phyloP scores from a whole-genome alignment of 306 rosid genomes.

The Myrica gale region DNA sequence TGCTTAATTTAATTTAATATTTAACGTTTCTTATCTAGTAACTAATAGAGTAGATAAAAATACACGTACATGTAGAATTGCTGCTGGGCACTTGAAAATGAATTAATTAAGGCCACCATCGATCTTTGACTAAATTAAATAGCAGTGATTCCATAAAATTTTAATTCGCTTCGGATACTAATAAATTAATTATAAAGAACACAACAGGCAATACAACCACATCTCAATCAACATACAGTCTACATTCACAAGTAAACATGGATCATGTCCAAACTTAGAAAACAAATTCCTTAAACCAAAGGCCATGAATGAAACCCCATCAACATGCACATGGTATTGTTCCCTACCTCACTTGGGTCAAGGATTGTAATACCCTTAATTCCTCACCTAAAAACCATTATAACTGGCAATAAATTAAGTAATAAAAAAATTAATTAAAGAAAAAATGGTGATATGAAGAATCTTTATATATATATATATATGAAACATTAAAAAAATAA shows the following conservation, averaged over 20 bases:
- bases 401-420: conserved; percentile 4
- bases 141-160: conserved; percentile 29
- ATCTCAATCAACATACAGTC: conserved; percentile 42
- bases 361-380: conserved; percentile 29
- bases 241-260: conserved; percentile 39
- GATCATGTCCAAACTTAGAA: conserved; percentile 29
- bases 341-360: conserved; percentile 50
- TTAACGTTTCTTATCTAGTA: too few species aligned
- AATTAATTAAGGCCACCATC: neutral
- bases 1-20: too few species aligned
- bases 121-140: conserved; percentile 29
- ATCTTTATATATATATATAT: conserved; percentile 38
- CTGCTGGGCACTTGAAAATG: neutral
- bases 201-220: conserved; percentile 13
- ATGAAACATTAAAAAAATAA: conserved; percentile 14
- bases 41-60: too few species aligned
- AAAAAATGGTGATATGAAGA: conserved; percentile 36
- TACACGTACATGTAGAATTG: too few species aligned
- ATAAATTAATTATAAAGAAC: neutral
- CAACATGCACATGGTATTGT: conserved; percentile 85
- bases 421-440: conserved; percentile 1
- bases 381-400: conserved; percentile 40
- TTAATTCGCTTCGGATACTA: neutral
- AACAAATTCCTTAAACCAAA: conserved; percentile 44
- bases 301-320: conserved; percentile 56